A percentile compares a stretch with the other conserved stretches of the same genome.
Conservation (phyloP, 331 rosid species). For the Quercus phellos region DNA sequence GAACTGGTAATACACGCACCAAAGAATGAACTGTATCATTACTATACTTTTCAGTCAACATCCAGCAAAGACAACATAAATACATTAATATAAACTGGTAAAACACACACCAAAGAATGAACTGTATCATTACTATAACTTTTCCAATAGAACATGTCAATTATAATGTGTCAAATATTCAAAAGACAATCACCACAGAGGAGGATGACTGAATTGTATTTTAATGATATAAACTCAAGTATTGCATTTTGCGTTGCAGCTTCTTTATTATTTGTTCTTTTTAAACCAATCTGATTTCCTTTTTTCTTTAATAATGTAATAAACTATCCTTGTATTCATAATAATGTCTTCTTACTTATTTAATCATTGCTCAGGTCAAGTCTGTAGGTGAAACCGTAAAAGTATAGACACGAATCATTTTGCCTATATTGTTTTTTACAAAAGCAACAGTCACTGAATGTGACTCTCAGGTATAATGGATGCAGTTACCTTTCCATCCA, state of each 20-base stretch:
- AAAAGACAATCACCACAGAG: slow-evolving; percentile 1
- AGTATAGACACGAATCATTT: neutral
- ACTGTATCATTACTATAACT: neutral
- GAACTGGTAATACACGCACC: neutral
- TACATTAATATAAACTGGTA: neutral
- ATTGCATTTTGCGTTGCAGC: neutral
- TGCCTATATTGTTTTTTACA: neutral
- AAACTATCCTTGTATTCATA: neutral
- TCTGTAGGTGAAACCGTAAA: neutral
- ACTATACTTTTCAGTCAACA: slow-evolving; percentile 41
- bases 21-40: neutral
- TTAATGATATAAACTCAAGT: neutral
- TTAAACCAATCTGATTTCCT: neutral
- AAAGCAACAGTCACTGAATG: neutral
- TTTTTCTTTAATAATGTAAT: neutral
- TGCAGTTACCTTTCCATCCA: slow-evolving; percentile 72
- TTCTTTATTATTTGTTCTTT: neutral
- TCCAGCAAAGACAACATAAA: slow-evolving; percentile 40
- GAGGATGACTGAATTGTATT: neutral
- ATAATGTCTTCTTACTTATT: neutral
- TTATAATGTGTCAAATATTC: neutral
- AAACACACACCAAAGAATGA: neutral
- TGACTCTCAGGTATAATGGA: slow-evolving; percentile 7
- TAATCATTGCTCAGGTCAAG: neutral
- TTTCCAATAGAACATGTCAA: neutral